Conservation (phyloP, 768 basidiomycete species). For the Xanthoconium purpureum region DNA sequence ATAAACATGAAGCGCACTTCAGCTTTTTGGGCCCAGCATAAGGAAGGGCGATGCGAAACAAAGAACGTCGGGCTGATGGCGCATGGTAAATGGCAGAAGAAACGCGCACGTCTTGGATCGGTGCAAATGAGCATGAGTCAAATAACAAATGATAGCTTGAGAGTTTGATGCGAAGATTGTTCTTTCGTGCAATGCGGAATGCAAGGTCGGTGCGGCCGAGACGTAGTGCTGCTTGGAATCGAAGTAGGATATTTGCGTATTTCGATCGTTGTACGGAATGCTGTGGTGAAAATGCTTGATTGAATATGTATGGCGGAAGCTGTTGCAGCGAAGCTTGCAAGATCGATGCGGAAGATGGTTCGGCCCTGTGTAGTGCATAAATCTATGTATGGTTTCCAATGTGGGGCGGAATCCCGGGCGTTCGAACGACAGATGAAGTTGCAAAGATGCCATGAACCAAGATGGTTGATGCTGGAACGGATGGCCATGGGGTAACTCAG, state of each 20-base stretch:
- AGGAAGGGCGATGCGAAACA: slow-evolving; percentile 19
- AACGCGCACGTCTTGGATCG: slow-evolving; percentile 28
- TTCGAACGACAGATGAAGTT: slow-evolving; percentile 21
- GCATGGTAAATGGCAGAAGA: slow-evolving; percentile 30
- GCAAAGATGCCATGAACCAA: slow-evolving; percentile 29
- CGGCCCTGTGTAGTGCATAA: slow-evolving; percentile 20
- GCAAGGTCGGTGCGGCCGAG: slow-evolving; percentile 15
- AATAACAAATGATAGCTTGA: slow-evolving; percentile 27
- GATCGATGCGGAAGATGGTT: slow-evolving; percentile 31
- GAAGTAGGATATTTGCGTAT: slow-evolving; percentile 26
- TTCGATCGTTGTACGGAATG: slow-evolving; percentile 25
- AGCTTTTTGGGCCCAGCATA: slow-evolving; percentile 24
- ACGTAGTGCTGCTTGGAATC: slow-evolving; percentile 19
- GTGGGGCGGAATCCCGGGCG: slow-evolving; percentile 12
- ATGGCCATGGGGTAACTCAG: slow-evolving; percentile 24
- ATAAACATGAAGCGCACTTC: slow-evolving; percentile 29
- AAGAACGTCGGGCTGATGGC: slow-evolving; percentile 24
- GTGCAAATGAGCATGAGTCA: slow-evolving; percentile 36
- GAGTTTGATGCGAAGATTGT: slow-evolving; percentile 36
- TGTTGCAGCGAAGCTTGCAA: slow-evolving; percentile 23
- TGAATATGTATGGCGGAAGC: slow-evolving; percentile 17
- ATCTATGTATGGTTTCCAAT: slow-evolving; percentile 27
- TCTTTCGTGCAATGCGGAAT: slow-evolving; percentile 25
- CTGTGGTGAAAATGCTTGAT: slow-evolving; percentile 22
- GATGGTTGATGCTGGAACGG: slow-evolving; percentile 23